Conservation (phyloP, 2,329 filamentous ascomycete genomes). For the Diaporthe capsici region DNA sequence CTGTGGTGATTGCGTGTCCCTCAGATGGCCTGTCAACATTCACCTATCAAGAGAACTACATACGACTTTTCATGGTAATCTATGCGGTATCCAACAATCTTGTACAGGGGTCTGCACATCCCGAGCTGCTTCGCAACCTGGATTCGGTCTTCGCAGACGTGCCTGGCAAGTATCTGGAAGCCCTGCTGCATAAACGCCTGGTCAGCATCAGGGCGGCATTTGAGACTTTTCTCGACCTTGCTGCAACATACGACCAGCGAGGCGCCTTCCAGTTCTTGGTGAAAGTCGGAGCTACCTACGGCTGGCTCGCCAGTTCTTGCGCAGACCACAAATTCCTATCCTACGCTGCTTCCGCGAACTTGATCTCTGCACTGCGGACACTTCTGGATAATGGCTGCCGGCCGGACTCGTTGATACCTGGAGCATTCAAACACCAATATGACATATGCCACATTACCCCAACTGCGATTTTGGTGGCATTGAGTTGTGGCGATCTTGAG, state of each 20-base stretch:
- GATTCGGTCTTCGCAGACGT: neutral
- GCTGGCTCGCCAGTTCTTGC: neutral
- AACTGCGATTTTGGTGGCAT: neutral
- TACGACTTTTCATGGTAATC: neutral
- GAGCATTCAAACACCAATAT: too few species aligned
- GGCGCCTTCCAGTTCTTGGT: neutral
- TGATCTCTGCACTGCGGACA: neutral
- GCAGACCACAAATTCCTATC: neutral
- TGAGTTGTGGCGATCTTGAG: neutral
- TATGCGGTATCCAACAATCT: neutral
- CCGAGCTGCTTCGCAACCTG: neutral
- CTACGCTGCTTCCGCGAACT: neutral
- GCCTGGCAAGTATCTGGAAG: neutral
- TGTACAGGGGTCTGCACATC: too few species aligned
- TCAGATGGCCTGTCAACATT: neutral
- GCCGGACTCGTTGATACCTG: neutral
- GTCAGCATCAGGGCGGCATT: conserved; percentile 13
- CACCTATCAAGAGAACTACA: neutral
- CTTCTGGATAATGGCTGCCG: neutral
- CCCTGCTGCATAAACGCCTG: neutral
- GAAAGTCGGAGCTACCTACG: neutral
- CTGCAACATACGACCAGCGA: neutral
- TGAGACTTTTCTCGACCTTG: neutral
- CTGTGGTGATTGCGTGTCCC: neutral
- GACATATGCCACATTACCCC: too few species aligned